These are phyloP conservation scores for Cyclotella distinguenda DNA, from an alignment of 108 stramenopile genomes.

Conservation along the genomic window DNA sequence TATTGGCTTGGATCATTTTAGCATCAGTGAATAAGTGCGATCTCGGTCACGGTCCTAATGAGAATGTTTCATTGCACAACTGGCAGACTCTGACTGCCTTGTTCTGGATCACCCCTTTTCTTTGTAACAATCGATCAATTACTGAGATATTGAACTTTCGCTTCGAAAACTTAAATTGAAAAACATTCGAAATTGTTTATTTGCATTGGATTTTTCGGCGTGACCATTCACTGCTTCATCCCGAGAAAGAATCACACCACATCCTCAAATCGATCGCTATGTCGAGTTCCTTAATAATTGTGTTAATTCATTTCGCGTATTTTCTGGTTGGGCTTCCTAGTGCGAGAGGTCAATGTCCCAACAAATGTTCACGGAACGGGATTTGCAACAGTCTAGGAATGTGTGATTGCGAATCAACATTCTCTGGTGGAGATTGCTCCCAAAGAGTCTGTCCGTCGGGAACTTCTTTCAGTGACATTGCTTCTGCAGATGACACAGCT, in stretches of 20 bases:
- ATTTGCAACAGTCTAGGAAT: conserved; percentile 13
- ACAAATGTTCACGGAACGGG: conserved; percentile 38
- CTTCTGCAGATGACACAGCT: conserved; percentile 33
- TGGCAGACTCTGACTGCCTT: too few relatives aligned
- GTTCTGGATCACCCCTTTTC: too few relatives aligned
- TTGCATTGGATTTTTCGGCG: too few relatives aligned
- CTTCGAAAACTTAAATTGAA: too few relatives aligned
- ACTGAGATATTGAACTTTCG: too few relatives aligned
- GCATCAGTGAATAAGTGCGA: too few relatives aligned
- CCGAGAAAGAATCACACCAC: background rate
- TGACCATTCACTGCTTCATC: background rate
- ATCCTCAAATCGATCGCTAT: background rate
- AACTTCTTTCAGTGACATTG: conserved; percentile 43
- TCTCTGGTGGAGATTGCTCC: conserved; percentile 49
- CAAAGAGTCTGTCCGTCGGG: conserved; percentile 41
- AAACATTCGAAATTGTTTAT: too few relatives aligned
- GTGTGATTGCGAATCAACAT: conserved; percentile 47
- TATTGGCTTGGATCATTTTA: too few relatives aligned
- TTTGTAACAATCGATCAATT: too few relatives aligned
- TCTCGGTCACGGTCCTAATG: too few relatives aligned
- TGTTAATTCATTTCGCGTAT: background rate
- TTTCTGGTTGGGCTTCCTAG: background rate
- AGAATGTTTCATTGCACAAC: too few relatives aligned
- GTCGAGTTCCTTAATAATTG: background rate
- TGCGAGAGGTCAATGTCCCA: conserved; percentile 24